These are phyloP conservation scores for Colletotrichum tamarilloi DNA, from an alignment of 2,329 filamentous ascomycete genomes.

Conservation along the genomic window DNA sequence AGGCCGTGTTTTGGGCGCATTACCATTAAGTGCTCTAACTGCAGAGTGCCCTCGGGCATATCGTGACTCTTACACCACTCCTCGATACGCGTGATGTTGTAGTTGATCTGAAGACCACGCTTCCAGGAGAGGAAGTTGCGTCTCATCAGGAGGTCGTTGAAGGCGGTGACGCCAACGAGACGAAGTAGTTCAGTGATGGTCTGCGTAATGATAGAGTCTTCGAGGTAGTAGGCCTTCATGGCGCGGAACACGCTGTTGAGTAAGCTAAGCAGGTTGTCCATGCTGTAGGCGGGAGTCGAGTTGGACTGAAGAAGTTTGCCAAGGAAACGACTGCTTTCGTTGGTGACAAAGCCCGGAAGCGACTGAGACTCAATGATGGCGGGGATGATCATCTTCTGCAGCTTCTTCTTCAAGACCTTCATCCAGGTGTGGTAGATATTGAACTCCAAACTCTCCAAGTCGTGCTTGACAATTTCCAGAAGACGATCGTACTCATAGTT, in stretches of 20 bases:
- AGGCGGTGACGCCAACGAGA: conserved; percentile 95
- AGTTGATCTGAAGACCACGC: conserved; percentile 98
- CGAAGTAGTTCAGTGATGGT: conserved; percentile 93
- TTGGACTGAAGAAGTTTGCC: conserved; percentile 94
- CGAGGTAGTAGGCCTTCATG: conserved; percentile 98
- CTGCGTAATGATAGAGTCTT: conserved; percentile 95
- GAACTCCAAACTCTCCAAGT: conserved; percentile 97
- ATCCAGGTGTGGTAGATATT: conserved; percentile 99
- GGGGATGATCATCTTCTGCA: conserved; percentile 99
- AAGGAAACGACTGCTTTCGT: conserved; percentile 97
- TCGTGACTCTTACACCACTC: conserved; percentile 99
- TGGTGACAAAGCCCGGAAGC: conserved; percentile 97
- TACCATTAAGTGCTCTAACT: conserved; percentile 98
- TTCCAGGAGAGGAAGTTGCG: conserved; percentile 99
- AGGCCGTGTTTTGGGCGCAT: conserved; percentile 38
- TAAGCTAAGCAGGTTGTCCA: conserved; percentile 96
- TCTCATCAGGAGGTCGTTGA: conserved; percentile 97
- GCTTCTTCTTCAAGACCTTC: conserved; percentile 99
- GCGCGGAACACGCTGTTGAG: conserved; percentile 98
- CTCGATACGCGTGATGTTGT: conserved; percentile 99
- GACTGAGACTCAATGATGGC: conserved; percentile 99
- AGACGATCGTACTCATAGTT: conserved; percentile 99
- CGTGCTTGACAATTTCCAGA: conserved; percentile 98
- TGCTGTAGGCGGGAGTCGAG: conserved; percentile 95
- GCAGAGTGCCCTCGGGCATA: conserved; percentile 97